Base-by-base conservation (phyloP, 2,329 filamentous ascomycete genomes). In the Piedraia hortae region DNA sequence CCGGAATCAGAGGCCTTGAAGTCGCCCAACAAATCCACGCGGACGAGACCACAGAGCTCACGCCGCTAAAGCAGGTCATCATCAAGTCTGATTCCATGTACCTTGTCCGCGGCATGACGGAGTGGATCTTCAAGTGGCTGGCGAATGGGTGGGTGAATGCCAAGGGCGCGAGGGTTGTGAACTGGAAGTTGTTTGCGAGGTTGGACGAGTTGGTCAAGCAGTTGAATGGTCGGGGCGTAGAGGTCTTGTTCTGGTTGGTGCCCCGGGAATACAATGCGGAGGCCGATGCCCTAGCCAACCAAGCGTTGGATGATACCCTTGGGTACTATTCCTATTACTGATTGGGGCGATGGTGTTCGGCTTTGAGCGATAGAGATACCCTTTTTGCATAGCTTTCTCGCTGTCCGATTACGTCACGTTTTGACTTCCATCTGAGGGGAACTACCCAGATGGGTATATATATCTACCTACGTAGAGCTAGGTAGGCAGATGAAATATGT, bases 11-110 rank as follows among this genome's bases (percentile, higher is more conserved):
- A 12, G 34, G 29, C 4, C 26, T 37, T 6, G 6, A 10, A 6
- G n/a, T 18, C 6, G 18, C 18, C 9, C 14, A 10, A 9, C 10
- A 20, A 8, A 11, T 27, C 4, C 12, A 19, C 6, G n/a, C n/a
- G n/a, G n/a, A n/a, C n/a, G n/a, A n/a, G n/a, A n/a, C n/a, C n/a
- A n/a, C n/a, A n/a, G 6, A 10, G 11, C 22, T 21, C 21, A 27
- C 24, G 12, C 17, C 24, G 7, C 17, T 21, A 12, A 21, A n/a
- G 10, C 10, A 28, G 10, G 27, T 37, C 12, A 26, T 32, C 5
- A 36, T 45, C 24, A 38, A 41, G 18, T 33, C 42, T 0, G 42
- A 45, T 17, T 47, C 45, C 1, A 31, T 30, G n/a, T 45, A 41
- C 14, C 9, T 48, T 4, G 38, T 44, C 1, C 31, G 42, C 12